Evolutionary conservation across 2,329 filamentous ascomycete genomes (phyloP).

Genomic region (Aspergillus pseudoglaucus): DNA sequence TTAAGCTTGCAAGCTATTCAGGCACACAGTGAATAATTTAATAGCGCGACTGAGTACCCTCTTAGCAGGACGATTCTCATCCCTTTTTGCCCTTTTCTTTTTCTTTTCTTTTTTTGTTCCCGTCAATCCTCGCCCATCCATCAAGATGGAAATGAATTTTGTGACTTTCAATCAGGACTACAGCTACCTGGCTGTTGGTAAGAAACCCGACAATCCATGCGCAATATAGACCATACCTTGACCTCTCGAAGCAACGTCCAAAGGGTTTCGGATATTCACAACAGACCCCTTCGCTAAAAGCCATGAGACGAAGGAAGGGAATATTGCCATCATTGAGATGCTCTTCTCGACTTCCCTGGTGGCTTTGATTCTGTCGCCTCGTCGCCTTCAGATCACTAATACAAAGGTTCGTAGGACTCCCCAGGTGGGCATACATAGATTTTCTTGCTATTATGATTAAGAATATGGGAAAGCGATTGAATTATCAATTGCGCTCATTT

Average conservation of each 20-base stretch:
- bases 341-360: slow-evolving; percentile 96
- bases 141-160: slow-evolving; percentile 79
- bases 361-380: slow-evolving; percentile 82
- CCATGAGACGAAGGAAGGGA: slow-evolving; percentile 88
- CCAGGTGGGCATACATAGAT: neutral
- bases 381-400: slow-evolving; percentile 92
- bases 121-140: neutral
- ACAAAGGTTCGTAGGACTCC: slow-evolving; percentile 63
- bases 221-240: slow-evolving; percentile 7
- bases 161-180: slow-evolving; percentile 99
- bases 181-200: slow-evolving; percentile 91
- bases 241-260: slow-evolving; percentile 64
- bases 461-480: neutral
- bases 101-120: neutral
- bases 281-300: slow-evolving; percentile 94
- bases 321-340: slow-evolving; percentile 96
- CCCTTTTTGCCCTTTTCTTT: neutral
- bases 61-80: neutral
- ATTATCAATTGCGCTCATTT: neutral
- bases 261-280: slow-evolving; percentile 92
- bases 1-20: neutral
- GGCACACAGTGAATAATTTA: too few relatives aligned
- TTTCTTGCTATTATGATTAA: neutral
- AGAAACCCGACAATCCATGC: slow-evolving; percentile 23
- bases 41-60: neutral